Conservation (phyloP, 1,139 yeast species). For the Oligophagozyma castellii region DNA sequence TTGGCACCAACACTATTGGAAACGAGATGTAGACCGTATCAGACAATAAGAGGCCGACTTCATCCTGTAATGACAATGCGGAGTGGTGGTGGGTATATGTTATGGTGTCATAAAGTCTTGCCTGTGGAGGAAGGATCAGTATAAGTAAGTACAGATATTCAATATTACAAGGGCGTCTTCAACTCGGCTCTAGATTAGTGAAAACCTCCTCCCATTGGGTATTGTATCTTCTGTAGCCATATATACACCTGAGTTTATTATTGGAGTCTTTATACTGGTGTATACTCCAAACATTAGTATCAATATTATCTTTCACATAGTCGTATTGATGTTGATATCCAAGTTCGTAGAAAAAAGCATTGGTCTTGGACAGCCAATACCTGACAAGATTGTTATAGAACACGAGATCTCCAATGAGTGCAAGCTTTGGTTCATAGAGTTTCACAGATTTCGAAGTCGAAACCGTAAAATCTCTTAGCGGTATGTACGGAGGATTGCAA, state of each 20-base stretch:
- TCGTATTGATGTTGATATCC: constrained; percentile 26
- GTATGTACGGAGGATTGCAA: constrained; percentile 87
- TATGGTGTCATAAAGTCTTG: constrained; percentile 67
- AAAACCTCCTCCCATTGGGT: neutral
- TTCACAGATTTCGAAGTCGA: constrained; percentile 47
- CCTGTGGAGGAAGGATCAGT: constrained; percentile 37
- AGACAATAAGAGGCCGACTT: constrained; percentile 84
- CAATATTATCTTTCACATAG: constrained; percentile 7
- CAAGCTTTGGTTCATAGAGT: constrained; percentile 59
- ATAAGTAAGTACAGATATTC: neutral
- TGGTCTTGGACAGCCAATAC: constrained; percentile 18
- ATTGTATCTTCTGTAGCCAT: constrained; percentile 13
- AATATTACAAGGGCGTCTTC: neutral
- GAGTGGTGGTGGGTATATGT: constrained; percentile 82
- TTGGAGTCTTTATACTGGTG: constrained; percentile 24
- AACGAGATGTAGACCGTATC: constrained; percentile 74
- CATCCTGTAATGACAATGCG: constrained; percentile 93
- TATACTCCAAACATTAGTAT: constrained; percentile 15
- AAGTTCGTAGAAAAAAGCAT: constrained; percentile 32
- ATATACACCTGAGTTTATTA: constrained; percentile 25
- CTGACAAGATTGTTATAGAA: constrained; percentile 47
- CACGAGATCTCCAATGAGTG: constrained; percentile 63
- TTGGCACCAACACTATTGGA: constrained; percentile 78
- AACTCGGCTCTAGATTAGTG: too few species aligned
- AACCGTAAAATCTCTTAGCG: constrained; percentile 30